Conservation (phyloP, 495 filamentous ascomycete genomes). For the Neurospora terricola region DNA sequence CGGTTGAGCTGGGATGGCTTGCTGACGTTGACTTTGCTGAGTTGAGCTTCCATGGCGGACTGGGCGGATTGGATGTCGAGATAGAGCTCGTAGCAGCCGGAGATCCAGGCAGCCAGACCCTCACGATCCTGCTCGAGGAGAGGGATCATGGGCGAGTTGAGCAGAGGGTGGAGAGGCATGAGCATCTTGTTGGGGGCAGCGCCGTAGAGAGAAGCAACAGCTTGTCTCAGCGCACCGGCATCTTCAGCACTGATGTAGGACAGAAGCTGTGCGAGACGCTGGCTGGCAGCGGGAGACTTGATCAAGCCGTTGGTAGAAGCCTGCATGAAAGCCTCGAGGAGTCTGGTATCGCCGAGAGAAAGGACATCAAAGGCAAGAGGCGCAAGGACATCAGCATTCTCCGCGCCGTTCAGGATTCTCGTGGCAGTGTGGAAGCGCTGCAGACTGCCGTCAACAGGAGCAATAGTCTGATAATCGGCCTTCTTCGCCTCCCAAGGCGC, state of each 20-base stretch:
- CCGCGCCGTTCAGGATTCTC: constrained; percentile 4
- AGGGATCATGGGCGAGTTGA: constrained; percentile 48
- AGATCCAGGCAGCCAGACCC: constrained; percentile 33
- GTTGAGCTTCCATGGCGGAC: constrained; percentile 22
- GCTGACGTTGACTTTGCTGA: constrained; percentile 23
- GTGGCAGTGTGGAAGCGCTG: constrained; percentile 25
- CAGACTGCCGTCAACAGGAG: constrained; percentile 34
- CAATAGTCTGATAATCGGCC: constrained; percentile 16
- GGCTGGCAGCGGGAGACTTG: constrained; percentile 7
- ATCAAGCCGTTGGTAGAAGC: constrained; percentile 8
- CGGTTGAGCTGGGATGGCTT: constrained; percentile 57
- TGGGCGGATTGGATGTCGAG: constrained; percentile 31
- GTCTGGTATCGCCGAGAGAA: constrained; percentile 25
- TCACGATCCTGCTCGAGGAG: constrained; percentile 21
- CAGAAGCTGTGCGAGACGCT: constrained; percentile 8
- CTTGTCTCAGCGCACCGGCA: constrained; percentile 14
- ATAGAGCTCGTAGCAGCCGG: constrained; percentile 39
- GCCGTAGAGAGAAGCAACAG: constrained; percentile 15
- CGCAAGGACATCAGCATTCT: constrained; percentile 10
- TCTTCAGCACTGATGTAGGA: constrained; percentile 21
- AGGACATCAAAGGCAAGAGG: constrained; percentile 25
- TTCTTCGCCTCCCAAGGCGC: constrained; percentile 7
- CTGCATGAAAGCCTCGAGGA: constrained; percentile 20
- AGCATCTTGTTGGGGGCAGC: constrained; percentile 16
- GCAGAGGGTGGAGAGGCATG: constrained; percentile 54